Evolutionary conservation across 2,329 filamentous ascomycete genomes (phyloP), one percentile per base, ranked within the genome.

Genomic region (Xylariaceae sp.): DNA sequence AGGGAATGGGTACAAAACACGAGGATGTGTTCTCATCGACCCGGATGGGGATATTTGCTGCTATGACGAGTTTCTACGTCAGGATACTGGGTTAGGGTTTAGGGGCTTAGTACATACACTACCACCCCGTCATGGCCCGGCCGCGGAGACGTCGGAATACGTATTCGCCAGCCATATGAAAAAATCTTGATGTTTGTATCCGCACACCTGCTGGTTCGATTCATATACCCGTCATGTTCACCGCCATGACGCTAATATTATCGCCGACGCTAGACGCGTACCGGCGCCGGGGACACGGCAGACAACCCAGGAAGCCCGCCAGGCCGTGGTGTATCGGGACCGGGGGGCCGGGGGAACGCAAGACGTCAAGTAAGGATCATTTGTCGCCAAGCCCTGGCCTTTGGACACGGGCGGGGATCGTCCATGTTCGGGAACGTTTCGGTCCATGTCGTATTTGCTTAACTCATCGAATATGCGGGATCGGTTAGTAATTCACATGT

Each of bases 141-240:
- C 26, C 8, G 26, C 26, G 26, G 26, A 26, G 8, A 26, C 26
- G 26, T 26, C 26, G 8, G 26, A 26, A 26, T 26, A 26, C 5
- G 26, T 26, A 8, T 4, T 8, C 8, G 8, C 26, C 26, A 8
- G 26, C 26, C 8, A 8, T 26, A 26, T 8, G 8, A 5, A 5
- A 5, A 8, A 26, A 26, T 26, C 4, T 26, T 26, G 26, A 26
- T 26, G 26, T 5, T 26, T 26, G 26, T 26, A 26, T 26, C 30
- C 30, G 30, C 30, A 34, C 3, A 34, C 13, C 8, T 12, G 3
- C 18, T 13, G 49, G 36, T 32, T n/a, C 16, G 12, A 13, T 55
- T 57, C 55, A 57, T 57, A 49, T 26, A 9, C 40, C 55, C 52
- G 52, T 57, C 55, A 58, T 58, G 40, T 36, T 13, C 26, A 30